A percentile compares a stretch with the other conserved stretches of the same genome.
These are phyloP conservation scores for Colletotrichum higginsianum DNA, from an alignment of 2,329 filamentous ascomycete species.

Conservation along the genomic window DNA sequence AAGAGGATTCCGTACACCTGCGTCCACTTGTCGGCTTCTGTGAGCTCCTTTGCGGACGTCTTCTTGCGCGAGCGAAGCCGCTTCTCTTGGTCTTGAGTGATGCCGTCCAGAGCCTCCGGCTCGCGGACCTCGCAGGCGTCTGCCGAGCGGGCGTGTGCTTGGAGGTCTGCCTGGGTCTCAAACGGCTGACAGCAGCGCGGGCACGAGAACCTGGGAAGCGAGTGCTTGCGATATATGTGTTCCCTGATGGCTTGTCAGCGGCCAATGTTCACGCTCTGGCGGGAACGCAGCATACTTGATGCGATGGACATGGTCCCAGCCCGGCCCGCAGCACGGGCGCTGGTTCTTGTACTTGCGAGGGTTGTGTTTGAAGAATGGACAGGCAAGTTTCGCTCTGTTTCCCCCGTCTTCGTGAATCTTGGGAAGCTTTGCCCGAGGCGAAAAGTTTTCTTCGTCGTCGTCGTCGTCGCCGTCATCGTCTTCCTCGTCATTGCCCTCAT, in stretches of 20 bases:
- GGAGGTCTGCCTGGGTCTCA: constrained; percentile 50
- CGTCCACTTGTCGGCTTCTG: constrained; percentile 56
- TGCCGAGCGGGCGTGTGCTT: constrained; percentile 50
- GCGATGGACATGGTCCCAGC: constrained; percentile 56
- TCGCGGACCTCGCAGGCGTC: constrained; percentile 46
- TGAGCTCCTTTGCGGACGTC: constrained; percentile 49
- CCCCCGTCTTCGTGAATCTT: constrained; percentile 26
- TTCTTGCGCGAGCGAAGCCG: constrained; percentile 53
- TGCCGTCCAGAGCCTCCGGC: constrained; percentile 52
- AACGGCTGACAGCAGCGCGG: constrained; percentile 55
- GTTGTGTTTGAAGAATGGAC: constrained; percentile 58
- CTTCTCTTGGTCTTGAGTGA: constrained; percentile 54
- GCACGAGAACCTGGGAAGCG: constrained; percentile 50
- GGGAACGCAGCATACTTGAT: constrained; percentile 52
- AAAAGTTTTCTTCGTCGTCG: not conserved
- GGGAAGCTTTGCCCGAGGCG: constrained; percentile 23
- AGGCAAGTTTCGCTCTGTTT: constrained; percentile 48
- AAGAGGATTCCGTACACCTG: constrained; percentile 56
- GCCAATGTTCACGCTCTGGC: not conserved
- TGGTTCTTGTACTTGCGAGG: constrained; percentile 52
- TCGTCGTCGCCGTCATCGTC: not conserved
- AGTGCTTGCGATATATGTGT: constrained; percentile 57
- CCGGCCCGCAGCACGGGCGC: constrained; percentile 54
- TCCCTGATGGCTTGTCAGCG: constrained; percentile 46
- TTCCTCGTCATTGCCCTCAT: not conserved